These are phyloP conservation scores for Mallotus japonicus DNA, from an alignment of 441 rosid genomes.

Conservation along the genomic window DNA sequence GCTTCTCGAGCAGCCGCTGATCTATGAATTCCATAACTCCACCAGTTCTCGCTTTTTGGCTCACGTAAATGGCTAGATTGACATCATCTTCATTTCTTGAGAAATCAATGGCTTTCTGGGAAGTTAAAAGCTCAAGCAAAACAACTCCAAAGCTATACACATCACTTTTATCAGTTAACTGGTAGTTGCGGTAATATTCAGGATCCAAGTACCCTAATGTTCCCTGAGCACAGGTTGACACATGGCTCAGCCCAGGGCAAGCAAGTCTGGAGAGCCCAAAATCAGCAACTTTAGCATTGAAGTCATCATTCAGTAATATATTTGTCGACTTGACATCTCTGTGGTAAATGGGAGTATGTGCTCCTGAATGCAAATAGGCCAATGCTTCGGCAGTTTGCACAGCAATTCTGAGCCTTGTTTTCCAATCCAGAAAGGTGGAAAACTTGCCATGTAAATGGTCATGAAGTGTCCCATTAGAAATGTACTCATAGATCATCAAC, in stretches of 20 bases:
- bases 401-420: slow-evolving; percentile 55
- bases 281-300: slow-evolving; percentile 62
- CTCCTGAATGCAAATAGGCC: slow-evolving; percentile 63
- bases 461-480: slow-evolving; percentile 70
- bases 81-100: slow-evolving; percentile 56
- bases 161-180: slow-evolving; percentile 62
- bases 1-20: slow-evolving; percentile 31
- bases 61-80: slow-evolving; percentile 55
- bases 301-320: slow-evolving; percentile 53
- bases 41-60: slow-evolving; percentile 41
- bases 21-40: slow-evolving; percentile 51
- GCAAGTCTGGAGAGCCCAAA: slow-evolving; percentile 72
- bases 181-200: slow-evolving; percentile 60
- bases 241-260: slow-evolving; percentile 58
- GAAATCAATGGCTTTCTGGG: slow-evolving; percentile 60
- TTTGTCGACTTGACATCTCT: slow-evolving; percentile 76
- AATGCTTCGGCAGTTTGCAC: slow-evolving; percentile 65
- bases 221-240: slow-evolving; percentile 72
- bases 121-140: slow-evolving; percentile 63
- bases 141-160: slow-evolving; percentile 75
- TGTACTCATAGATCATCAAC: slow-evolving; percentile 59
- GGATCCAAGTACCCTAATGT: slow-evolving; percentile 79
- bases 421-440: slow-evolving; percentile 48
- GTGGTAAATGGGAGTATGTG: slow-evolving; percentile 58
- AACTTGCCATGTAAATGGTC: slow-evolving; percentile 55